These are phyloP conservation scores for Didymellaceae sp. DNA, from an alignment of 2,329 filamentous ascomycete species.

Conservation along the genomic window DNA sequence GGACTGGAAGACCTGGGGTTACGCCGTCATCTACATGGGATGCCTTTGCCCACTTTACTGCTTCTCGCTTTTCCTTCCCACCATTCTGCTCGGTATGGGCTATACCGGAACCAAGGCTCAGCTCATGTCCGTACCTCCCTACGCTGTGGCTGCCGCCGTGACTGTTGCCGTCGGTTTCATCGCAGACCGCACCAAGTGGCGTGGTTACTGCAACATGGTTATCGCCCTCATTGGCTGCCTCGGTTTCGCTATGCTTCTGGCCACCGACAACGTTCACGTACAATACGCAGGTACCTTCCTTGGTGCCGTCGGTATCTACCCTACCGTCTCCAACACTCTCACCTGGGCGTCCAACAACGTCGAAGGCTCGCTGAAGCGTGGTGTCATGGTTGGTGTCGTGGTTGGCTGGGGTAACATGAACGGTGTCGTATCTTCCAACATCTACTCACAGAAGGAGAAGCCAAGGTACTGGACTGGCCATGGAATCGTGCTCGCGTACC, in stretches of 20 bases:
- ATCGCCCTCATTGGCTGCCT: conserved; percentile 73
- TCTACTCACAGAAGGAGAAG: conserved; percentile 67
- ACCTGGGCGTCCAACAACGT: conserved; percentile 88
- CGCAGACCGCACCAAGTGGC: conserved; percentile 74
- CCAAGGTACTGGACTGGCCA: conserved; percentile 78
- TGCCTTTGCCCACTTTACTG: conserved; percentile 56
- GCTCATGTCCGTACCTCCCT: conserved; percentile 77
- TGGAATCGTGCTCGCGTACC: conserved; percentile 74
- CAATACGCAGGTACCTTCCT: conserved; percentile 87
- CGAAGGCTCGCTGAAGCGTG: conserved; percentile 92
- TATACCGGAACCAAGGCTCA: conserved; percentile 70
- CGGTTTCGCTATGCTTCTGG: conserved; percentile 83
- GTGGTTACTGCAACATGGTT: conserved; percentile 81
- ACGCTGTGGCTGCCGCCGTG: conserved; percentile 72
- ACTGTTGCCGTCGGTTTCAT: conserved; percentile 75
- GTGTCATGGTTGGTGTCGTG: conserved; percentile 84
- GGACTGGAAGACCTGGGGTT: conserved; percentile 59
- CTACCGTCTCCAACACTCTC: conserved; percentile 84
- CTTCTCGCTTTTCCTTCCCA: conserved; percentile 55
- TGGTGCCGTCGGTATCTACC: conserved; percentile 86
- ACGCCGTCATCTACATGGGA: conserved; percentile 69
- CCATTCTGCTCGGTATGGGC: conserved; percentile 53
- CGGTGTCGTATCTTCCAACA: conserved; percentile 83
- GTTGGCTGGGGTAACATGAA: conserved; percentile 93
- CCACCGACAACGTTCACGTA: conserved; percentile 66